Percentiles rank a stretch among this genome's conserved stretches.
phyloP scores from a whole-genome alignment of 306 rosid genomes.

The Lathyrus oleraceus region DNA sequence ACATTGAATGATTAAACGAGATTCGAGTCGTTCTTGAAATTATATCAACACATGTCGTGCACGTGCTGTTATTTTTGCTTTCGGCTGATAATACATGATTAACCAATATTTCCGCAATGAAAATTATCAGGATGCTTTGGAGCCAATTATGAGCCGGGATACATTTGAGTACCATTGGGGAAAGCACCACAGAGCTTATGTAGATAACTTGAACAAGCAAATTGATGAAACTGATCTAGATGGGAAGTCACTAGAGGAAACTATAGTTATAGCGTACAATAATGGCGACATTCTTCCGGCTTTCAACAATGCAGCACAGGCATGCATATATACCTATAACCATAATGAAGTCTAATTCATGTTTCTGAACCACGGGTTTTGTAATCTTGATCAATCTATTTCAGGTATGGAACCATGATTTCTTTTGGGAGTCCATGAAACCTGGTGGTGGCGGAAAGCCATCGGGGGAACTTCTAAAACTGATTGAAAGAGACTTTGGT shows the following conservation, averaged over 20 bases:
- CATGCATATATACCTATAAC: slow-evolving; percentile 22
- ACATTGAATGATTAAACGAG: no score
- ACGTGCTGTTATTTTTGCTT: background rate
- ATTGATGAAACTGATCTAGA: slow-evolving; percentile 80
- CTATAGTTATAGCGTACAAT: slow-evolving; percentile 56
- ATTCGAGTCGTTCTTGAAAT: background rate
- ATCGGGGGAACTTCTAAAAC: slow-evolving; percentile 74
- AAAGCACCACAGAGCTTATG: slow-evolving; percentile 86
- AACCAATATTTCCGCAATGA: slow-evolving; percentile 11
- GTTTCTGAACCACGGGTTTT: background rate
- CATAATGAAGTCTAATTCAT: background rate
- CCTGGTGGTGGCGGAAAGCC: slow-evolving; percentile 89
- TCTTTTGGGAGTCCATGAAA: slow-evolving; percentile 95
- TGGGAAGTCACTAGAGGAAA: slow-evolving; percentile 58
- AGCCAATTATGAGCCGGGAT: slow-evolving; percentile 81
- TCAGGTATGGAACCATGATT: slow-evolving; percentile 92
- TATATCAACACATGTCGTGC: slow-evolving; percentile 8
- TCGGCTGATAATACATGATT: slow-evolving; percentile 11
- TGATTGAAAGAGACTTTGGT: slow-evolving; percentile 85
- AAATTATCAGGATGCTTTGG: slow-evolving; percentile 70
- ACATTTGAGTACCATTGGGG: slow-evolving; percentile 93
- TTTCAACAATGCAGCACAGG: slow-evolving; percentile 94
- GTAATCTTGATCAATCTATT: slow-evolving; percentile 18
- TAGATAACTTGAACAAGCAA: slow-evolving; percentile 79
- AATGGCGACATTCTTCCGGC: slow-evolving; percentile 80